phyloP scores from a whole-genome alignment of 1,284 basidiomycete genomes.

The Ganoderma lingzhi region DNA sequence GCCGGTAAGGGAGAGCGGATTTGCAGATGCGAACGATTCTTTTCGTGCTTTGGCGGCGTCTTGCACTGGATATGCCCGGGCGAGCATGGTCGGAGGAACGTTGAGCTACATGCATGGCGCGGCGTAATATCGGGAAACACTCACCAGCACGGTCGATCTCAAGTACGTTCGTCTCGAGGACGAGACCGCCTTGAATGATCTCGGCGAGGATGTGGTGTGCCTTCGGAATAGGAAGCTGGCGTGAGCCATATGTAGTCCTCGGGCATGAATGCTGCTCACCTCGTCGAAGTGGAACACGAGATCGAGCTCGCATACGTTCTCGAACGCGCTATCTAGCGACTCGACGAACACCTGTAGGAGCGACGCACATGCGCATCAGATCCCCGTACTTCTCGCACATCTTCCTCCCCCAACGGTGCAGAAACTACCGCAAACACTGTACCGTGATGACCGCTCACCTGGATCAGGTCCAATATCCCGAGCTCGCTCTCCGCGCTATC shows the following conservation, averaged over 20 bases:
- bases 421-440: neutral
- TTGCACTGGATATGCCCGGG: conserved; percentile 56
- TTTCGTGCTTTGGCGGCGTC: conserved; percentile 73
- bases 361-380: neutral
- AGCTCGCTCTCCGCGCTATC: conserved; percentile 96
- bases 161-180: conserved; percentile 97
- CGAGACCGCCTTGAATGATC: conserved; percentile 96
- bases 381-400: neutral
- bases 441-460: conserved; percentile 61
- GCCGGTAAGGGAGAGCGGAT: conserved; percentile 76
- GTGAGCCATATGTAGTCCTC: neutral
- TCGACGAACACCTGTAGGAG: conserved; percentile 93
- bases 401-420: neutral
- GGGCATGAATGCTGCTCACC: conserved; percentile 50
- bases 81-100: conserved; percentile 6
- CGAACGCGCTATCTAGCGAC: conserved; percentile 93
- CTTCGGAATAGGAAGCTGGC: conserved; percentile 47
- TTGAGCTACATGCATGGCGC: neutral
- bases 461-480: conserved; percentile 96
- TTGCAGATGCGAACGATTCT: conserved; percentile 78
- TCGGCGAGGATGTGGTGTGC: conserved; percentile 95
- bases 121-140: conserved; percentile 38
- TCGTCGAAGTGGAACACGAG: conserved; percentile 99
- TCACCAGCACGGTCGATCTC: conserved; percentile 84
- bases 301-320: conserved; percentile 99